Base-by-base conservation (phyloP, 495 filamentous ascomycete species). In the Jackrogersella minutella region DNA sequence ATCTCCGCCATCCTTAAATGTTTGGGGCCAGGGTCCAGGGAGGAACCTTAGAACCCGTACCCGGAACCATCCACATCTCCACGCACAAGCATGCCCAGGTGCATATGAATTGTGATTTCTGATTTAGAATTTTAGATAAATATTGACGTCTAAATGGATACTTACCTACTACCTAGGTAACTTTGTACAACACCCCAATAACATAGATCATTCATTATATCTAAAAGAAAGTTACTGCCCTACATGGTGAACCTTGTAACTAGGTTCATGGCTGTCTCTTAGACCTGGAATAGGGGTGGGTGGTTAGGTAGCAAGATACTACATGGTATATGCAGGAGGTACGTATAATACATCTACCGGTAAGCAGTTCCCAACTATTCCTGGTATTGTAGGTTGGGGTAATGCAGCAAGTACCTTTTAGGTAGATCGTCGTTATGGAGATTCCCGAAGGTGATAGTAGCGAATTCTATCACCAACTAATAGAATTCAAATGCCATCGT, bases 1-100 rank as follows among this genome's bases (percentile, higher is more conserved):
- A 67, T 56, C 64, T 62, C 64, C 64, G 64, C 49, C 53, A 52
- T 43, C 50, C 50, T 53, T 17, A 52, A 16, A 9, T 28, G n/a
- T n/a, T n/a, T n/a, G n/a, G n/a, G n/a, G n/a, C n/a, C n/a, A n/a
- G n/a, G n/a, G n/a, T n/a, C n/a, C n/a, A n/a, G n/a, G n/a, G n/a
- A n/a, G n/a, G n/a, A n/a, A n/a, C n/a, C n/a, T n/a, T n/a, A n/a
- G n/a, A n/a, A n/a, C n/a, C n/a, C n/a, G n/a, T n/a, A n/a, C n/a
- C n/a, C n/a, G n/a, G n/a, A n/a, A n/a, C n/a, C n/a, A n/a, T n/a
- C n/a, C n/a, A n/a, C n/a, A n/a, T n/a, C n/a, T n/a, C n/a, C n/a
- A n/a, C n/a, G n/a, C n/a, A n/a, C n/a, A n/a, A n/a, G n/a, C n/a
- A n/a, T n/a, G n/a, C n/a, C n/a, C n/a, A n/a, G n/a, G n/a, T n/a